Conservation (phyloP, 2,329 filamentous ascomycete species). For the Pleomassaria siparia region DNA sequence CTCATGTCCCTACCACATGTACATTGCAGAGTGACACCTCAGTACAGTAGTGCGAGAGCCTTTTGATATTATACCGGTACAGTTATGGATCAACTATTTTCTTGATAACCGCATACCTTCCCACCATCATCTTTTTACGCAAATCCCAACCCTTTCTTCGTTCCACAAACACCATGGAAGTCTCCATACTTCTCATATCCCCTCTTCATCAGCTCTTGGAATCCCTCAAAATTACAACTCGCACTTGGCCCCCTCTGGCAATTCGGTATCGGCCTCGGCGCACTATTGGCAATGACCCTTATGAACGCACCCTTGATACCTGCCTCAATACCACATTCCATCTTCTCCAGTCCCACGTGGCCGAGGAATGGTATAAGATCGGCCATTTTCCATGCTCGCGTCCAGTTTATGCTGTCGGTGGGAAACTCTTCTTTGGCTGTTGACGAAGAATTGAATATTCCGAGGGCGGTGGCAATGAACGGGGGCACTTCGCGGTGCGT, state of each 20-base stretch:
- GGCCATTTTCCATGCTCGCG: slow-evolving; percentile 64
- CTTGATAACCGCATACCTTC: no score
- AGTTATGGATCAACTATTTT: no score
- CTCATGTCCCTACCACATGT: no score
- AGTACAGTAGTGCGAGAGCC: no score
- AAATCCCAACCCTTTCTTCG: slow-evolving; percentile 11
- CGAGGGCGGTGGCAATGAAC: slow-evolving; percentile 66
- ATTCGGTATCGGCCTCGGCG: slow-evolving; percentile 50
- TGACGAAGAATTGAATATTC: slow-evolving; percentile 68
- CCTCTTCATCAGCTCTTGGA: slow-evolving; percentile 45
- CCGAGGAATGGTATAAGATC: slow-evolving; percentile 65
- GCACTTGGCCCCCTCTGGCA: slow-evolving; percentile 54
- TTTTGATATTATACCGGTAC: no score
- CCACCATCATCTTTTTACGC: no score
- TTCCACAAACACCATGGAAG: slow-evolving; percentile 33
- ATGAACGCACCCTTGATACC: slow-evolving; percentile 55
- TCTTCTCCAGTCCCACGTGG: slow-evolving; percentile 65
- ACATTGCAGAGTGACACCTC: no score
- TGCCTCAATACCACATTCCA: slow-evolving; percentile 59
- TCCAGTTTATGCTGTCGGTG: slow-evolving; percentile 59
- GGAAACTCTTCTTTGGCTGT: slow-evolving; percentile 65
- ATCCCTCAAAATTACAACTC: slow-evolving; percentile 50
- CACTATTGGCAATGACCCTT: slow-evolving; percentile 54
- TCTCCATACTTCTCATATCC: slow-evolving; percentile 39
- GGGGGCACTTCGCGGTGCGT: slow-evolving; percentile 69